Evolutionary conservation across 139 green algal species (phyloP).

Genomic region (Chara braunii): DNA sequence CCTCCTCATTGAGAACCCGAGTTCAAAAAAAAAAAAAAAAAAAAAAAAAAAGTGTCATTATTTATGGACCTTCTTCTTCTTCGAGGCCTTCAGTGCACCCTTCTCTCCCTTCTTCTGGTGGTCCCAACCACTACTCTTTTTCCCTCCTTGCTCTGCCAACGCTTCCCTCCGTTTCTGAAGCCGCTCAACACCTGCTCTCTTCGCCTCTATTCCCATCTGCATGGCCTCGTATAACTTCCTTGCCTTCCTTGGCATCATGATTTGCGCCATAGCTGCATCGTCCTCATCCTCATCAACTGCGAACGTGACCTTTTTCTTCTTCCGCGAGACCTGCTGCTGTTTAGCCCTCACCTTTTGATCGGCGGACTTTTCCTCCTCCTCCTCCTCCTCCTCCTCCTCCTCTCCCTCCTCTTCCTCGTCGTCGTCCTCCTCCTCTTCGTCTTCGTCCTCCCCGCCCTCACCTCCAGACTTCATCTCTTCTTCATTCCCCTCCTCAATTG

Average conservation of each 20-base stretch:
- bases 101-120: no score
- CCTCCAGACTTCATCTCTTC: slow-evolving; percentile 22
- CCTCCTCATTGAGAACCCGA: no score
- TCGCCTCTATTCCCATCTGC: slow-evolving; percentile 43
- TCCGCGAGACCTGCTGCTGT: slow-evolving; percentile 14
- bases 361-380: not conserved
- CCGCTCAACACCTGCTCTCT: slow-evolving; percentile 16
- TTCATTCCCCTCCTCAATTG: not conserved
- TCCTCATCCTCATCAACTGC: slow-evolving; percentile 44
- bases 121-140: no score
- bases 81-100: no score
- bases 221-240: slow-evolving; percentile 79
- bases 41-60: no score
- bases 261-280: slow-evolving; percentile 61
- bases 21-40: no score
- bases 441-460: not conserved
- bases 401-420: slow-evolving; percentile 2
- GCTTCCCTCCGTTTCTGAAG: slow-evolving; percentile 19
- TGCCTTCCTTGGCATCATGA: slow-evolving; percentile 87
- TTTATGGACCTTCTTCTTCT: no score
- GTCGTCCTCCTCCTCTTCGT: not conserved
- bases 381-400: slow-evolving; percentile 29
- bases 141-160: no score
- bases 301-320: slow-evolving; percentile 8
- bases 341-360: not conserved